A percentile compares a stretch with the other conserved stretches of the same genome.
phyloP scores from a whole-genome alignment of 2,329 filamentous ascomycete genomes.

The Aspergillus viridinutans region DNA sequence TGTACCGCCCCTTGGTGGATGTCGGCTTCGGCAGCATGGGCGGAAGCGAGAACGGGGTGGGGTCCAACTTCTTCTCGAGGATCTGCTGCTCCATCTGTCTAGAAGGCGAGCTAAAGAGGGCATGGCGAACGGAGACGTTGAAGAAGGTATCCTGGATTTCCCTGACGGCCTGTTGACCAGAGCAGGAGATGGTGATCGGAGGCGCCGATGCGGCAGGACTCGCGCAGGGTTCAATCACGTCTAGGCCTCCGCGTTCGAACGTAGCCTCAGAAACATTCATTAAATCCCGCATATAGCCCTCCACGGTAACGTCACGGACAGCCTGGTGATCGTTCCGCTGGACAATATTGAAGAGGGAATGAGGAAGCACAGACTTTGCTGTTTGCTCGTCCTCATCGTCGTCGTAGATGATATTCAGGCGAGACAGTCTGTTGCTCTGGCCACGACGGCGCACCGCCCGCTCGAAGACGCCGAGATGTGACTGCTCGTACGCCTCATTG shows the following conservation, averaged over 20 bases:
- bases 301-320: conserved; percentile 63
- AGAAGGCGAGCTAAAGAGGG: conserved; percentile 62
- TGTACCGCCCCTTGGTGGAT: conserved; percentile 78
- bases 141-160: conserved; percentile 72
- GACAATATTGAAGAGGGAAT: conserved; percentile 77
- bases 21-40: conserved; percentile 76
- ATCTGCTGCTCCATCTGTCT: conserved; percentile 67
- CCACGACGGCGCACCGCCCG: conserved; percentile 61
- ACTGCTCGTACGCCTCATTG: conserved; percentile 65
- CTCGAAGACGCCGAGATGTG: conserved; percentile 67
- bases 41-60: conserved; percentile 50
- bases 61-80: conserved; percentile 67
- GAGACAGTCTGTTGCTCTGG: conserved; percentile 56
- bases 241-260: conserved; percentile 67
- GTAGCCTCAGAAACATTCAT: conserved; percentile 70
- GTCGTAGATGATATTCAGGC: conserved; percentile 65
- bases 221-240: conserved; percentile 75
- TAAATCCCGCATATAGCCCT: conserved; percentile 69
- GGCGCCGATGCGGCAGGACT: conserved; percentile 77
- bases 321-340: conserved; percentile 64
- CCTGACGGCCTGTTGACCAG: conserved; percentile 58
- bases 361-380: conserved; percentile 62
- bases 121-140: conserved; percentile 69
- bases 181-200: conserved; percentile 75
- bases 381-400: conserved; percentile 58